Evolutionary conservation across 2,329 filamentous ascomycete species (phyloP), one percentile per base, ranked within the genome.

Genomic region (Amylocarpus encephaloides): DNA sequence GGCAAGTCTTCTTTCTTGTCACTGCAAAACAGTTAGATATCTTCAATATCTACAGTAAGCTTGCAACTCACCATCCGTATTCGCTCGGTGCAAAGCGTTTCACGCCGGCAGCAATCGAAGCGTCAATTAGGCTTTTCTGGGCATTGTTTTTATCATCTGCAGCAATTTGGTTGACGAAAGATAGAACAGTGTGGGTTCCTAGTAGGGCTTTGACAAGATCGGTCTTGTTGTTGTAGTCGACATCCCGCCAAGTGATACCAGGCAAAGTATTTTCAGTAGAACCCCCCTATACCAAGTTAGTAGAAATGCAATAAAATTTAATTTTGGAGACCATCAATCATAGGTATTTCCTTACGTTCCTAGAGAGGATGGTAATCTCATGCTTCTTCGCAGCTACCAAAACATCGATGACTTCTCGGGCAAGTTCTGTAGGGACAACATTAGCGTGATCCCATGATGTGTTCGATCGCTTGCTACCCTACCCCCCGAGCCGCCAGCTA

Each of bases 111-210:
- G 54, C 53, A 38, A 72, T 58, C 10, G 64, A 58, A 38, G 69
- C 68, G 58, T 72, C 67, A 40, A 72, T 71, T 42, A 72, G 60
- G 18, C 65, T 68, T 52, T 66, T 67, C 49, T 66, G 77, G 6
- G 67, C 66, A 30, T 35, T 57, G 29, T 54, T 56, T 5, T 49
- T 53, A 2, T 48, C 46, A 54, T 62, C 59, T 10, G 55, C 43
- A 5, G 59, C 42, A 5, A 56, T 44, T 5, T 60, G 42, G 18
- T 45, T 45, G 13, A 56, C 51, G 56, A 80, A 81, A 2, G 73
- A 79, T 0, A 80, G 64, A 3, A 83, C 65, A 0, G 75, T 78
- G 42, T 82, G 71, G 0, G 73, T 67, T 5, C 76, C 77, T 11
- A 59, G 47, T 1, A 82, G 64, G 0, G 64, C 60, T 5, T 64